Percentiles rank a stretch among this genome's conserved stretches.
These are phyloP conservation scores for Termitomyces sp. DNA, from an alignment of 768 basidiomycete genomes.

Conservation along the genomic window DNA sequence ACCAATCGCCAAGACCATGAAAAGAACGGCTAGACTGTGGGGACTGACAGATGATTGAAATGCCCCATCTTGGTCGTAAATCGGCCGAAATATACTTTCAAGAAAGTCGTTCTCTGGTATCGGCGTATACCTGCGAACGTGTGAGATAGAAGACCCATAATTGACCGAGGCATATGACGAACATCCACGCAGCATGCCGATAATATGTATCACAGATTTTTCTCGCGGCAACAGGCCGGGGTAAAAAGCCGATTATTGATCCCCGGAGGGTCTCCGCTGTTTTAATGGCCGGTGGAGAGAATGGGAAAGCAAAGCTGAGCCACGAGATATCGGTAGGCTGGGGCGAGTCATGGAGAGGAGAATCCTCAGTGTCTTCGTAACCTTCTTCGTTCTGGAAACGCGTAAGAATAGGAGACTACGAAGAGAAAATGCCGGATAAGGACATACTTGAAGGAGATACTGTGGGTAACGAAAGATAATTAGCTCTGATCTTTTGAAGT, in stretches of 20 bases:
- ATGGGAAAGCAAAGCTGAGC: constrained; percentile 60
- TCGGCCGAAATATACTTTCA: constrained; percentile 44
- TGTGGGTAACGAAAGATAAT: constrained; percentile 17
- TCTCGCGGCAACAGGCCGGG: constrained; percentile 33
- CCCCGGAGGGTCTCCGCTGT: constrained; percentile 40
- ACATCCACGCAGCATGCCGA: constrained; percentile 73
- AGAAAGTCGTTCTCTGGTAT: constrained; percentile 57
- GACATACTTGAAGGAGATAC: constrained; percentile 64
- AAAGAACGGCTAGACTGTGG: constrained; percentile 58
- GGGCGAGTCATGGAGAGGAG: constrained; percentile 30
- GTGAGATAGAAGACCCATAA: constrained; percentile 3
- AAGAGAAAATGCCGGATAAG: neutral
- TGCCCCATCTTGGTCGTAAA: constrained; percentile 43
- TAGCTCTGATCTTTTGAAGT: constrained; percentile 7
- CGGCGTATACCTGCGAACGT: constrained; percentile 55
- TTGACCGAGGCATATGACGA: constrained; percentile 23
- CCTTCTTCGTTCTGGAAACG: constrained; percentile 51
- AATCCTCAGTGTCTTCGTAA: constrained; percentile 49
- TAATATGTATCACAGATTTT: constrained; percentile 52
- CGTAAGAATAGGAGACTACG: neutral
- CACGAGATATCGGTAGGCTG: constrained; percentile 55
- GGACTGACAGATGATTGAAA: constrained; percentile 39
- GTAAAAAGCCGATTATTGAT: constrained; percentile 44
- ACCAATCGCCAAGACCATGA: constrained; percentile 63
- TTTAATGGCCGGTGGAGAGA: constrained; percentile 40